Percentiles rank a stretch among this genome's conserved stretches.
Evolutionary conservation across 1,284 basidiomycete genomes (phyloP).

Genomic region (Hypsizygus ulmarius): DNA sequence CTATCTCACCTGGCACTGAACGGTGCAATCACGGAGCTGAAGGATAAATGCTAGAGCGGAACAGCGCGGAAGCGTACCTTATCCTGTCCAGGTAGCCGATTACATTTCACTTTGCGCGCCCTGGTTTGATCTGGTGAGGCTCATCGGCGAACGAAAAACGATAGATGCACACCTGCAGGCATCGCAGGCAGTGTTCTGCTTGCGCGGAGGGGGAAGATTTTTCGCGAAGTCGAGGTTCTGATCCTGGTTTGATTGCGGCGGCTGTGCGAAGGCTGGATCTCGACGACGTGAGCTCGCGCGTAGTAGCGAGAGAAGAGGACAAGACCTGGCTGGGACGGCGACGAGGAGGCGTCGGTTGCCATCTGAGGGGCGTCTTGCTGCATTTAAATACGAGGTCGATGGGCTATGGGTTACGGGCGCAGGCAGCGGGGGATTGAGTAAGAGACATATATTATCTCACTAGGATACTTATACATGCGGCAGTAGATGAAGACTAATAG

Average conservation of each 20-base stretch:
- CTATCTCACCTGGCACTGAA: conserved; percentile 59
- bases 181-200: conserved; percentile 91
- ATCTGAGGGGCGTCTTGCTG: conserved; percentile 31
- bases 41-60: conserved; percentile 6
- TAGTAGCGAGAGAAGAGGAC: conserved; percentile 14
- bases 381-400: conserved; percentile 27
- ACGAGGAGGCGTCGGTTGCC: conserved; percentile 25
- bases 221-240: conserved; percentile 76
- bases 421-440: conserved; percentile 14
- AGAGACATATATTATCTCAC: conserved; percentile 26
- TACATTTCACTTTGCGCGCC: conserved; percentile 80
- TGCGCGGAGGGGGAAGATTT: conserved; percentile 71
- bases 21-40: conserved; percentile 15
- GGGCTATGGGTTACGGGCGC: conserved; percentile 15
- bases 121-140: conserved; percentile 38
- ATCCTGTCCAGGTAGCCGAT: conserved; percentile 70
- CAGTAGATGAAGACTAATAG: conserved; percentile 26
- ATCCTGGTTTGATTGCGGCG: conserved; percentile 63
- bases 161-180: conserved; percentile 62
- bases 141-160: conserved; percentile 12
- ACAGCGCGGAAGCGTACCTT: conserved; percentile 50
- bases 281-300: conserved; percentile 18
- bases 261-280: conserved; percentile 52
- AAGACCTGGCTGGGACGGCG: conserved; percentile 41
- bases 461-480: conserved; percentile 34